These are phyloP conservation scores for Lunasporangiospora selenospora DNA, from an alignment of 192 early-diverging fungal genomes.

Conservation along the genomic window DNA sequence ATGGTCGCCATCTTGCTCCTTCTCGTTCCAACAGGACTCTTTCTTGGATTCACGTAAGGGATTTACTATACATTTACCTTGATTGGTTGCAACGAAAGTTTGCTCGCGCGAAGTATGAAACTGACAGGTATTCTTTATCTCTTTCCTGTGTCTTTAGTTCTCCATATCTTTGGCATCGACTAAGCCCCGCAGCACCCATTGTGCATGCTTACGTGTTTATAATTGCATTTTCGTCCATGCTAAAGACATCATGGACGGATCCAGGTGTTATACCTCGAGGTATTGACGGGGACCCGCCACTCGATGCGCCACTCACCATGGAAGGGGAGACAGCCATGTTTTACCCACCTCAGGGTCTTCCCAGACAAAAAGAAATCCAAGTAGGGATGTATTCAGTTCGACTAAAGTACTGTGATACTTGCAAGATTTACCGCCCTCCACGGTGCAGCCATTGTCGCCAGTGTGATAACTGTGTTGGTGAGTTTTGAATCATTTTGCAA, in stretches of 20 bases:
- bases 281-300: constrained; percentile 61
- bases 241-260: constrained; percentile 79
- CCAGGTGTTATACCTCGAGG: constrained; percentile 78
- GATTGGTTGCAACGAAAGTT: no score
- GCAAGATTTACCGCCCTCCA: constrained; percentile 87
- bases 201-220: constrained; percentile 72
- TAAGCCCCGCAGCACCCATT: constrained; percentile 68
- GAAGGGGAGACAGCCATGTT: constrained; percentile 40
- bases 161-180: constrained; percentile 67
- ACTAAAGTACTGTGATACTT: constrained; percentile 93
- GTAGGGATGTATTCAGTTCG: constrained; percentile 67
- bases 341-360: constrained; percentile 47
- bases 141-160: constrained; percentile 51
- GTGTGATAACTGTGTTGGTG: constrained; percentile 92
- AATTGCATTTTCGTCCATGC: constrained; percentile 68
- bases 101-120: no score
- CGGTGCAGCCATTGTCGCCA: constrained; percentile 85
- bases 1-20: constrained; percentile 62
- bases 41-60: constrained; percentile 62
- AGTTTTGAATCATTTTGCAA: no score
- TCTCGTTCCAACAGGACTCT: constrained; percentile 63
- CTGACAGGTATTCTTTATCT: constrained; percentile 6
- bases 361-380: constrained; percentile 59
- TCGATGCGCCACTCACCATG: constrained; percentile 60
- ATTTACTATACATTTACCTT: no score